These are phyloP conservation scores for Neurospora sp. DNA, from an alignment of 2,329 filamentous ascomycete genomes.

Conservation along the genomic window DNA sequence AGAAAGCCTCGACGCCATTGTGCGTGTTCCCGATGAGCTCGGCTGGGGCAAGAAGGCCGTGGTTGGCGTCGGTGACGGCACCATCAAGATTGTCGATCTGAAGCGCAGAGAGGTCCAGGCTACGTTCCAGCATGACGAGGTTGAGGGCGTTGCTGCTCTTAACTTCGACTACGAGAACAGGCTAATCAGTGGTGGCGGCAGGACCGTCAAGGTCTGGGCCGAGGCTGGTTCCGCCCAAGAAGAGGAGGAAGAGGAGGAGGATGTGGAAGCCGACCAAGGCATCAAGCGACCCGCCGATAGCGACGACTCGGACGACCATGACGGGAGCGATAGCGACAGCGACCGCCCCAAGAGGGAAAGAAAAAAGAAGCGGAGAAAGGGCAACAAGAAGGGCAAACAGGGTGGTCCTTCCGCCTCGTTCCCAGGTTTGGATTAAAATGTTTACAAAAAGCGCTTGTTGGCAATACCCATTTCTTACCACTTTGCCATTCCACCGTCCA, in stretches of 20 bases:
- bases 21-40: constrained; percentile 59
- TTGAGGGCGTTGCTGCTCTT: constrained; percentile 74
- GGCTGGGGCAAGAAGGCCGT: constrained; percentile 63
- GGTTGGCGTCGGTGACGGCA: constrained; percentile 73
- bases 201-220: constrained; percentile 84
- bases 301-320: constrained; percentile 34
- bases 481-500: background rate
- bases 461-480: background rate
- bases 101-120: constrained; percentile 60
- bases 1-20: constrained; percentile 73
- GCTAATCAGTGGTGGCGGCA: constrained; percentile 82
- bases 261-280: constrained; percentile 25
- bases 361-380: constrained; percentile 26
- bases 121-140: constrained; percentile 67
- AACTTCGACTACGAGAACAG: constrained; percentile 77
- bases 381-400: constrained; percentile 16
- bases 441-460: background rate
- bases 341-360: constrained; percentile 13
- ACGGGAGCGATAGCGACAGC: constrained; percentile 34
- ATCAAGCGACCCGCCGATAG: constrained; percentile 38
- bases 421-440: constrained; percentile 22
- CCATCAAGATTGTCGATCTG: constrained; percentile 66
- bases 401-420: constrained; percentile 15
- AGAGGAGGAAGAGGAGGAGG: constrained; percentile 38
- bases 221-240: constrained; percentile 41